These are phyloP conservation scores for Collybia sp. DNA, from an alignment of 768 basidiomycete species.

Conservation along the genomic window DNA sequence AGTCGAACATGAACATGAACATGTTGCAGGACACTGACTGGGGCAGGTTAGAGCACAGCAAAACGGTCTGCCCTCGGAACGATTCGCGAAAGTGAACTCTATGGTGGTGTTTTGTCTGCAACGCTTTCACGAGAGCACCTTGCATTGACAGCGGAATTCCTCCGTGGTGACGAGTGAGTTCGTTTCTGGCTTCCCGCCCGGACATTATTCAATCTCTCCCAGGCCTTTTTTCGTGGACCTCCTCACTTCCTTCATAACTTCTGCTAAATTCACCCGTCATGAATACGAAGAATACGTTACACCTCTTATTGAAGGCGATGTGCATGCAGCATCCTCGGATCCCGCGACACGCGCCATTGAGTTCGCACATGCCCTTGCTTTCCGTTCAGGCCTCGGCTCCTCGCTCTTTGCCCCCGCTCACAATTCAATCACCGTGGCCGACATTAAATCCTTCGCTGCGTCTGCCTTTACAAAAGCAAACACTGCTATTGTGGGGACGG, in stretches of 20 bases:
- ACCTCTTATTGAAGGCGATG: slow-evolving; percentile 68
- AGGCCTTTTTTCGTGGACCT: slow-evolving; percentile 90
- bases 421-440: slow-evolving; percentile 53
- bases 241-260: slow-evolving; percentile 78
- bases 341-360: slow-evolving; percentile 76
- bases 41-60: slow-evolving; percentile 61
- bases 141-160: slow-evolving; percentile 90
- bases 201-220: slow-evolving; percentile 1
- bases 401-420: slow-evolving; percentile 83
- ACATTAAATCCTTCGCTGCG: slow-evolving; percentile 71
- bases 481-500: slow-evolving; percentile 83
- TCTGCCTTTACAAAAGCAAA: slow-evolving; percentile 74
- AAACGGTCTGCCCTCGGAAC: slow-evolving; percentile 87
- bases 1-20: slow-evolving; percentile 14
- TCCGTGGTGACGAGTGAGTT: slow-evolving; percentile 93
- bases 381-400: slow-evolving; percentile 91
- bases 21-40: neutral
- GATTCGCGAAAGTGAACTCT: slow-evolving; percentile 88
- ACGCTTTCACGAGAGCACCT: slow-evolving; percentile 86
- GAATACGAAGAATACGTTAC: slow-evolving; percentile 74
- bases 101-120: slow-evolving; percentile 87
- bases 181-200: neutral
- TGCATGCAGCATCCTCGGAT: slow-evolving; percentile 50
- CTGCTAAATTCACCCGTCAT: slow-evolving; percentile 76
- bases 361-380: slow-evolving; percentile 83